These are phyloP conservation scores for Paraphoma sp. DNA, from an alignment of 2,329 filamentous ascomycete genomes.

Conservation along the genomic window DNA sequence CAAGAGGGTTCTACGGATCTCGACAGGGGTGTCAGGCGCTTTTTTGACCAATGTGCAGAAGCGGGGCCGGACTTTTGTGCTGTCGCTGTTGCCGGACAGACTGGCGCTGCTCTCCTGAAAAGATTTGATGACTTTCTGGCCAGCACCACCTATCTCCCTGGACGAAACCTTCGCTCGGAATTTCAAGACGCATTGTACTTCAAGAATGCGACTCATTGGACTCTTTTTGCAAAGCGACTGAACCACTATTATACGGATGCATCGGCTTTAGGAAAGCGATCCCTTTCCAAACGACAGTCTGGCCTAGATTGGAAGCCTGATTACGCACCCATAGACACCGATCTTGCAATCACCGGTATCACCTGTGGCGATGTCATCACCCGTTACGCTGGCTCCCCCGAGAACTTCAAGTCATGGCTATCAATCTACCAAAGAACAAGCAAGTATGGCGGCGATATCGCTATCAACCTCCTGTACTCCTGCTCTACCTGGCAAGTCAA, in stretches of 20 bases:
- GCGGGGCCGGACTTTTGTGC: conserved; percentile 46
- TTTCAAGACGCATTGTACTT: neutral
- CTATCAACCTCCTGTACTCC: neutral
- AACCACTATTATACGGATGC: neutral
- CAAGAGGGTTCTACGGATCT: neutral
- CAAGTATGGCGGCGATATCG: conserved; percentile 2
- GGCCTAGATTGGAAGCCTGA: neutral
- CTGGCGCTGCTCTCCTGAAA: neutral
- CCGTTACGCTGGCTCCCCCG: neutral
- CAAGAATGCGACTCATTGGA: neutral
- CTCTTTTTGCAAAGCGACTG: neutral
- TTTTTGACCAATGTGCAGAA: conserved; percentile 60
- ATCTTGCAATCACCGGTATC: neutral
- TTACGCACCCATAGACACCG: neutral
- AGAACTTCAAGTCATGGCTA: conserved; percentile 3
- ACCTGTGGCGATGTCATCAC: conserved; percentile 3
- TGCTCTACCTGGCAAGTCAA: conserved; percentile 11
- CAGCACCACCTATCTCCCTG: neutral
- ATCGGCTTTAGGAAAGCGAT: neutral
- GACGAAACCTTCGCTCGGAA: neutral
- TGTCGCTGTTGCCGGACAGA: conserved; percentile 2
- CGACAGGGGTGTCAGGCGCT: conserved; percentile 45
- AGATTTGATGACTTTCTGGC: conserved; percentile 1
- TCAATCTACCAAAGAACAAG: conserved; percentile 2
- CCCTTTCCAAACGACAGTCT: neutral